Conservation (phyloP, 441 rosid species). For the Populus hybrid region DNA sequence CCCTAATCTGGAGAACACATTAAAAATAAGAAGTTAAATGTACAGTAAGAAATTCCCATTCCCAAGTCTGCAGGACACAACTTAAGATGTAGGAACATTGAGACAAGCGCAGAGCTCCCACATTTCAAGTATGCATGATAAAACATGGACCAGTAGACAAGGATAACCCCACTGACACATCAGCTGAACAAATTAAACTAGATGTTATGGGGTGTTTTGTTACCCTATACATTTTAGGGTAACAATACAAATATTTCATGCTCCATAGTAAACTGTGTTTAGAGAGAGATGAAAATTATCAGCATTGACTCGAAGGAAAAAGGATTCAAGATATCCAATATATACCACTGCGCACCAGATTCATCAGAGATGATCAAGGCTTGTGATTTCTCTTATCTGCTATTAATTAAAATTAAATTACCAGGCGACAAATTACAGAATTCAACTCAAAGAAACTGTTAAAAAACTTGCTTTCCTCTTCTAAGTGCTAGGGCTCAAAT, state of each 20-base stretch:
- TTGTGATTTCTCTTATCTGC: background rate
- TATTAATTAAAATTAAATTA: background rate
- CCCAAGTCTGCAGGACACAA: background rate
- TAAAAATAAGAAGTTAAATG: background rate
- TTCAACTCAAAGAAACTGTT: background rate
- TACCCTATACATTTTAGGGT: too few species aligned
- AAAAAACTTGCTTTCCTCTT: background rate
- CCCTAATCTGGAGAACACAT: slow-evolving; percentile 52
- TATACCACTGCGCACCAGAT: background rate
- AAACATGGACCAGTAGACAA: background rate
- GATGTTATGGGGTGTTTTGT: too few species aligned
- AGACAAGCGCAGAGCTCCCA: background rate
- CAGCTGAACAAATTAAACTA: background rate
- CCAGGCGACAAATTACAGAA: background rate
- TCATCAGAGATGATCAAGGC: background rate
- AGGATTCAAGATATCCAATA: too few species aligned
- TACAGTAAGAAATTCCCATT: background rate
- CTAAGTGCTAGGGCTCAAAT: background rate
- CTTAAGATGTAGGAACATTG: background rate
- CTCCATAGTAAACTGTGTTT: background rate
- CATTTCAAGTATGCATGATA: background rate
- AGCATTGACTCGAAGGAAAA: too few species aligned
- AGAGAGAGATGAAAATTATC: too few species aligned
- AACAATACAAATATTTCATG: background rate
- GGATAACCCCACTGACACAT: background rate